Conservation (phyloP, 495 filamentous ascomycete species). For the Penicillium lagena region DNA sequence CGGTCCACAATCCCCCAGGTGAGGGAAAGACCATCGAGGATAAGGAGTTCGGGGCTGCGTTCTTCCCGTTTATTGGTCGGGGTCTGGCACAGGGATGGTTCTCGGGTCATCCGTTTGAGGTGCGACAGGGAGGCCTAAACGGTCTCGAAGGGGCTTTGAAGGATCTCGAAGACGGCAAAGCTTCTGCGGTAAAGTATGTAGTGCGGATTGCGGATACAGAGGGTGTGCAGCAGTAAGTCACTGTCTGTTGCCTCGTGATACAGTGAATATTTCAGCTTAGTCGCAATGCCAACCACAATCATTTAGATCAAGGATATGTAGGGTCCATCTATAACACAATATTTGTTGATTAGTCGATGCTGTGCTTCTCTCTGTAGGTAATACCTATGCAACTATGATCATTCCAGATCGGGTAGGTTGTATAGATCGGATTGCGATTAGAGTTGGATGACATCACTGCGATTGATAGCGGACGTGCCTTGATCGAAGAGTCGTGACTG, state of each 20-base stretch:
- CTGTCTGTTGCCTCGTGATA: too few relatives aligned
- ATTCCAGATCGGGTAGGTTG: background rate
- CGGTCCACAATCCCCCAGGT: slow-evolving; percentile 7
- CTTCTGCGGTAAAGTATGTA: slow-evolving; percentile 63
- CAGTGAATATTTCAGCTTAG: background rate
- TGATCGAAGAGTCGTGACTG: too few relatives aligned
- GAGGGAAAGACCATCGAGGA: slow-evolving; percentile 13
- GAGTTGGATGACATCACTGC: slow-evolving; percentile 2
- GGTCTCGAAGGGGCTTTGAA: slow-evolving; percentile 50
- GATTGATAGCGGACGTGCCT: too few relatives aligned
- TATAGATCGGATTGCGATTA: too few relatives aligned
- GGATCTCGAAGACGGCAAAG: slow-evolving; percentile 57
- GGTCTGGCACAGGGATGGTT: slow-evolving; percentile 57
- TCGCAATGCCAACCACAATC: background rate
- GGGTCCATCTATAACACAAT: too few relatives aligned
- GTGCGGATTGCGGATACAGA: slow-evolving; percentile 60
- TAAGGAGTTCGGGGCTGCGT: slow-evolving; percentile 54
- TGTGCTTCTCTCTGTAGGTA: too few relatives aligned
- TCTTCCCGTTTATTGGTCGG: slow-evolving; percentile 44
- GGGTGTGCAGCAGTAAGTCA: slow-evolving; percentile 2
- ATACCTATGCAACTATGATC: background rate
- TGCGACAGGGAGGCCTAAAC: slow-evolving; percentile 52
- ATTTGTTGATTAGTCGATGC: too few relatives aligned
- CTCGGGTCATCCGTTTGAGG: slow-evolving; percentile 52
- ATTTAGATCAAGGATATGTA: too few relatives aligned